phyloP scores from a whole-genome alignment of 176 grass and related monocot genomes.

The Saccharum officinarum region DNA sequence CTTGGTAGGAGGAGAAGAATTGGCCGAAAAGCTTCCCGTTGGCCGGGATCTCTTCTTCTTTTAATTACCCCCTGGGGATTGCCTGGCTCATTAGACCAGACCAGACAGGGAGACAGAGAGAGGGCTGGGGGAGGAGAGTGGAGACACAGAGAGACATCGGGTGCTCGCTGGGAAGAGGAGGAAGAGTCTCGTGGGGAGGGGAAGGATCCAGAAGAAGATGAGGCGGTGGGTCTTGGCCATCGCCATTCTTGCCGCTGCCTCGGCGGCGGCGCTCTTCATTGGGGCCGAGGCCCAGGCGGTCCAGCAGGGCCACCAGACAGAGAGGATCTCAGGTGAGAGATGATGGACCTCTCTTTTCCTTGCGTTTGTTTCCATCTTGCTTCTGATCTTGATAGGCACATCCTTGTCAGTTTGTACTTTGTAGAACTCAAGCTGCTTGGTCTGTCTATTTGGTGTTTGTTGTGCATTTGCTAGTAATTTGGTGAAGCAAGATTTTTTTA shows the following conservation, averaged over 20 bases:
- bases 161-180: slow-evolving; percentile 28
- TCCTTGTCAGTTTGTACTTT: slow-evolving; percentile 31
- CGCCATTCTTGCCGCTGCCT: slow-evolving; percentile 41
- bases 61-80: slow-evolving; percentile 33
- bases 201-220: slow-evolving; percentile 51
- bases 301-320: slow-evolving; percentile 63
- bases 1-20: slow-evolving; percentile 41
- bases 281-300: slow-evolving; percentile 51
- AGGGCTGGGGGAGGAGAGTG: neutral
- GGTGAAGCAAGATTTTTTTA: slow-evolving; percentile 25
- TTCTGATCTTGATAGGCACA: slow-evolving; percentile 20
- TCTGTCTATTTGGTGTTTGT: slow-evolving; percentile 13
- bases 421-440: slow-evolving; percentile 9
- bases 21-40: slow-evolving; percentile 43
- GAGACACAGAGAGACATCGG: neutral
- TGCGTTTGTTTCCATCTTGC: slow-evolving; percentile 26
- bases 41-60: slow-evolving; percentile 39
- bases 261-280: slow-evolving; percentile 37
- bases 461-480: slow-evolving; percentile 7
- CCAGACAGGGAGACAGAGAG: neutral
- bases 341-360: slow-evolving; percentile 6
- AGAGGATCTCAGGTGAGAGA: slow-evolving; percentile 80
- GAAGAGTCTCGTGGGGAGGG: neutral
- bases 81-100: slow-evolving; percentile 24
- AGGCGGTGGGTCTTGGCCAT: slow-evolving; percentile 48